Evolutionary conservation across 2,329 filamentous ascomycete genomes (phyloP).

Genomic region (Fusarium proliferatum): DNA sequence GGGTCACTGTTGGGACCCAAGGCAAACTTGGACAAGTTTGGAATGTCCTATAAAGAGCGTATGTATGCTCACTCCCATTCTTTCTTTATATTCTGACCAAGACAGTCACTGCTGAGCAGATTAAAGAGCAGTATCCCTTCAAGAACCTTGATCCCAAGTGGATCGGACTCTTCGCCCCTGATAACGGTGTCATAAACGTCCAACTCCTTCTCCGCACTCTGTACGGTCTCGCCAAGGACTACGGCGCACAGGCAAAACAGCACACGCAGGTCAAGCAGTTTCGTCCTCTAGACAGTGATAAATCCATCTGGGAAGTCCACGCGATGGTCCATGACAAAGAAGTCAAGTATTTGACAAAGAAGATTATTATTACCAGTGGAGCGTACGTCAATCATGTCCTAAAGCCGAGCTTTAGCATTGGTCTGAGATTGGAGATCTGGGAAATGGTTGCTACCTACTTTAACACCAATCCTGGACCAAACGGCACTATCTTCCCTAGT

Average conservation of each 20-base stretch:
- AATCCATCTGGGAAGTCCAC: conserved; percentile 14
- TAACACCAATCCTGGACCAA: conserved; percentile 26
- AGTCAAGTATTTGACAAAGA: conserved; percentile 6
- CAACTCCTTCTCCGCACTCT: conserved; percentile 15
- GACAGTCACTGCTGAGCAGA: neutral
- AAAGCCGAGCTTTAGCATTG: conserved; percentile 24
- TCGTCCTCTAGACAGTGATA: conserved; percentile 1
- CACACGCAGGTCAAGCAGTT: conserved; percentile 18
- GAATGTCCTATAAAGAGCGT: conserved; percentile 17
- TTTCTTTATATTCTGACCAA: neutral
- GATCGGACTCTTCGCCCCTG: conserved; percentile 18
- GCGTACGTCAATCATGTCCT: conserved; percentile 27
- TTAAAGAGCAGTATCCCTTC: conserved; percentile 20
- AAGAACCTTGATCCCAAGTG: conserved; percentile 4
- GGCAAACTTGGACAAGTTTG: conserved; percentile 1
- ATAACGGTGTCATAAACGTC: conserved; percentile 29
- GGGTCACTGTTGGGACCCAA: conserved; percentile 1
- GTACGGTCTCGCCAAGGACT: conserved; percentile 19
- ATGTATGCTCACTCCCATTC: accelerated
- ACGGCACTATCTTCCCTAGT: conserved; percentile 31
- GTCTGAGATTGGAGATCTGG: conserved; percentile 26
- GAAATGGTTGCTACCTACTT: conserved; percentile 35
- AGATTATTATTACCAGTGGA: conserved; percentile 18
- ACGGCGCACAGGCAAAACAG: conserved; percentile 18
- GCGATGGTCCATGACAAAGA: neutral